These are phyloP conservation scores for Xylariaceae sp. DNA, from an alignment of 2,329 filamentous ascomycete genomes.

Conservation along the genomic window DNA sequence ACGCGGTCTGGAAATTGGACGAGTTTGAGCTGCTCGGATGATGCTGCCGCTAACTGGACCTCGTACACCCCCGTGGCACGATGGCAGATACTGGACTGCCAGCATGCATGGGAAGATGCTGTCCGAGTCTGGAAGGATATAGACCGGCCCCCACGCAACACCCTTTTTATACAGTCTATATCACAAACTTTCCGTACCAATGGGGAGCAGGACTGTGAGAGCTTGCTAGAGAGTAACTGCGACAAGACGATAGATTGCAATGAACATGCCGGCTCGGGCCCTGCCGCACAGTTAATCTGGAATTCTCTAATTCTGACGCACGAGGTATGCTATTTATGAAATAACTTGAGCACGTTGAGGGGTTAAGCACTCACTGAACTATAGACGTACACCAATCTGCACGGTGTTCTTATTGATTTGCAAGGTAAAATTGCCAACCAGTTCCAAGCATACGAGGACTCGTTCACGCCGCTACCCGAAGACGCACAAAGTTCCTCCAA, in stretches of 20 bases:
- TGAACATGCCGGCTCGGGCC: slow-evolving; percentile 8
- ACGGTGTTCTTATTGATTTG: slow-evolving; percentile 19
- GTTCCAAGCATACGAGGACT: background rate
- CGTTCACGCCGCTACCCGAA: slow-evolving; percentile 20
- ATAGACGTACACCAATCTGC: slow-evolving; percentile 17
- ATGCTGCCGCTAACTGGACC: background rate
- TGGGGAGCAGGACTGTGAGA: slow-evolving; percentile 10
- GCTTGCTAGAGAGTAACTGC: background rate
- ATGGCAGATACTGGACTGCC: slow-evolving; percentile 1
- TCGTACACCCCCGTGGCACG: background rate
- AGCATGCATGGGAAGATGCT: background rate
- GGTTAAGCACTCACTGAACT: slow-evolving; percentile 4
- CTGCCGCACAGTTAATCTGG: slow-evolving; percentile 19
- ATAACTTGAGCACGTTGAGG: background rate
- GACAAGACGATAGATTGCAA: background rate
- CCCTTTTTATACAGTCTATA: background rate
- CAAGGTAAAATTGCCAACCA: slow-evolving; percentile 28
- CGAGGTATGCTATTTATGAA: slow-evolving; percentile 9
- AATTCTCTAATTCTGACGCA: slow-evolving; percentile 19
- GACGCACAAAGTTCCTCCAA: slow-evolving; percentile 25
- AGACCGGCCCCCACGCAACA: background rate
- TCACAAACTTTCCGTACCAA: background rate
- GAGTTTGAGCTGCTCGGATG: background rate
- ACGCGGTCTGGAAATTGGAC: slow-evolving; percentile 18
- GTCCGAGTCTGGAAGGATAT: background rate